phyloP scores from a whole-genome alignment of 768 basidiomycete genomes.

The Naganishia kalamii region DNA sequence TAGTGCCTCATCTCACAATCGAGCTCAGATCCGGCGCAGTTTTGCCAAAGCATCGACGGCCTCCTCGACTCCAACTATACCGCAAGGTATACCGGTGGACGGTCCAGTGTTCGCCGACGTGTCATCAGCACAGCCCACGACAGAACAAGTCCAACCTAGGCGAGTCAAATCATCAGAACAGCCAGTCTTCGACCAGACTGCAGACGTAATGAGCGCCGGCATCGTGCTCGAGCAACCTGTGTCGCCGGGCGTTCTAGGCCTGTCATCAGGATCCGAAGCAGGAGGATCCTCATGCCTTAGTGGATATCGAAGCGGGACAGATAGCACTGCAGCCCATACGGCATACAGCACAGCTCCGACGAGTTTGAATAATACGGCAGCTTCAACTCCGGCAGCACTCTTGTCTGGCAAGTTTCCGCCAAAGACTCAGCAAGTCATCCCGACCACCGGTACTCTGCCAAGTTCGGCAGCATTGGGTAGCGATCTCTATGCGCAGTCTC shows the following conservation, averaged over 20 bases:
- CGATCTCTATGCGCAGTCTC: background rate
- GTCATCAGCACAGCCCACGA: background rate
- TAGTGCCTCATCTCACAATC: conserved; percentile 4
- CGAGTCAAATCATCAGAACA: background rate
- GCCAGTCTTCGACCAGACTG: background rate
- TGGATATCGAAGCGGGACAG: conserved; percentile 11
- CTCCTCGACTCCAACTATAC: conserved; percentile 1
- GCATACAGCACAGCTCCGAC: conserved; percentile 12
- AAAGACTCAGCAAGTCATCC: background rate
- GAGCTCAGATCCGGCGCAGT: conserved; percentile 2
- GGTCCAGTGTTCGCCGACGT: background rate
- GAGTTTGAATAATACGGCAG: background rate
- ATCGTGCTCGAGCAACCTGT: background rate
- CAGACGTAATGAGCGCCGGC: background rate
- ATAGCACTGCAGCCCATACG: background rate
- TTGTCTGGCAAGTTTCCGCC: conserved; percentile 2
- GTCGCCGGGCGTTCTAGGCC: background rate
- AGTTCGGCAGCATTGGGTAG: background rate
- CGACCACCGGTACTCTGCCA: background rate
- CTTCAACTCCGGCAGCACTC: background rate
- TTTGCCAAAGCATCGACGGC: background rate
- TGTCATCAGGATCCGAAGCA: conserved; percentile 12
- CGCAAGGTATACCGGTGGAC: background rate
- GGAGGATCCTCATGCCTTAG: background rate
- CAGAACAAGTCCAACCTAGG: background rate